Base-by-base conservation (phyloP, 257 asterid genomes). In the Fraxinus cuspidata region DNA sequence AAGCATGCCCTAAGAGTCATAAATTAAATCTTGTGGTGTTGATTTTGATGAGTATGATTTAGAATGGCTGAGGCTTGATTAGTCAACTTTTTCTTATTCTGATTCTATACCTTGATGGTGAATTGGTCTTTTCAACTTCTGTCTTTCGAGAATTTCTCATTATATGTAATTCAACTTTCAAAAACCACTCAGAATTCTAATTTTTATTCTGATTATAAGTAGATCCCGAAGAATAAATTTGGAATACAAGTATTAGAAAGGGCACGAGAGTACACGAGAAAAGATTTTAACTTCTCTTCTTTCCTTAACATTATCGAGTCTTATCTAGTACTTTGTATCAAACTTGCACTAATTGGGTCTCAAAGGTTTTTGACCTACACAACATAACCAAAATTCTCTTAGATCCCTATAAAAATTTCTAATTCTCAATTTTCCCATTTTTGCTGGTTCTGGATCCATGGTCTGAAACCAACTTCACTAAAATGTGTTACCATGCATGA, bases 61-160 rank as follows among this genome's bases (percentile, higher is more conserved):
- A 53, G 12, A 53, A 53, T n/a, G 23, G 7, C 64, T 0, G 12
- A 51, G 32, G 32, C 47, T 60, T 21, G 71, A 28, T 77, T 51
- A 32, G 70, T 58, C 80, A 32, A 34, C 70, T 25, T 56, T n/a
- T 63, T 21, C 51, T 71, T 78, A n/a, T 31, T 74, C 47, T n/a
- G 71, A 34, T 21, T 58, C 25, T 34, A 31, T 29, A 31, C 28
- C 44, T 73, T 19, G 16, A 72, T 72, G 2, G n/a, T 19, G 4
- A 35, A 31, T 49, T 32, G 27, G 27, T 1, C 0, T 53, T 27
- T 72, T n/a, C 76, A 16, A 25, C 68, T 31, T 73, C 21, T 28
- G 2, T 72, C 29, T 49, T 73, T 25, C 31, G 35, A n/a, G 40
- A 74, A 53, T 53, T 53, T 53, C 11, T 53, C 64, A 53, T 16